A percentile compares a stretch with the other conserved stretches of the same genome.
Evolutionary conservation across 345 rosid species (phyloP).

Genomic region (Eucalyptus cloeziana): DNA sequence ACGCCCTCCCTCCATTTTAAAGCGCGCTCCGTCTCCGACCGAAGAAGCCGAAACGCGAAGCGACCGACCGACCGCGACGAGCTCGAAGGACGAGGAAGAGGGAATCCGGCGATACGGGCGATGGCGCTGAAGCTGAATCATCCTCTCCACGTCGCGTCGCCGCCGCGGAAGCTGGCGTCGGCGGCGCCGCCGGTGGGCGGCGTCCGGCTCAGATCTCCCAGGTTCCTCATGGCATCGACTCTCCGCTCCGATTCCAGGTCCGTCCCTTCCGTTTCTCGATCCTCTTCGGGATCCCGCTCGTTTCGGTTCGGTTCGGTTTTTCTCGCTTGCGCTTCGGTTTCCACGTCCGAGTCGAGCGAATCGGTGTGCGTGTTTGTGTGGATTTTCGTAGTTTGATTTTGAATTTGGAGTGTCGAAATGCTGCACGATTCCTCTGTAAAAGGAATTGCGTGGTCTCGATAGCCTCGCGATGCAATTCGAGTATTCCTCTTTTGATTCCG

Average conservation of each 20-base stretch:
- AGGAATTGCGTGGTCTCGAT: background rate
- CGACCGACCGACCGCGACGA: background rate
- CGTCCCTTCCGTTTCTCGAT: background rate
- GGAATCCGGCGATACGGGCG: fast-evolving
- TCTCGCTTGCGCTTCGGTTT: background rate
- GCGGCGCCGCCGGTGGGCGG: slow-evolving; percentile 15
- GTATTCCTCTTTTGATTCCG: background rate
- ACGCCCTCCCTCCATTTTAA: background rate
- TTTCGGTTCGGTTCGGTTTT: background rate
- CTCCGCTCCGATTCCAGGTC: slow-evolving; percentile 51
- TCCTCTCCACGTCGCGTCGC: background rate
- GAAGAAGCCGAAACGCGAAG: background rate
- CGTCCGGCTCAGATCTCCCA: slow-evolving; percentile 55
- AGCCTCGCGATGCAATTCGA: background rate
- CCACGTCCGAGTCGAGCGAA: background rate
- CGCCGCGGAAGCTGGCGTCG: background rate
- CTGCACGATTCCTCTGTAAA: background rate
- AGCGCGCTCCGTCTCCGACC: background rate
- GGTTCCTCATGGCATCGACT: slow-evolving; percentile 54
- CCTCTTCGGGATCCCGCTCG: background rate
- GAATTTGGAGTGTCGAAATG: background rate
- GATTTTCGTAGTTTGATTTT: background rate
- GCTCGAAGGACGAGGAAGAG: background rate
- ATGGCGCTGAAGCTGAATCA: background rate
- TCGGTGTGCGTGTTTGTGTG: background rate